Evolutionary conservation across 441 rosid species (phyloP), one percentile per base, ranked within the genome.

Genomic region (Biscutella auriculata): DNA sequence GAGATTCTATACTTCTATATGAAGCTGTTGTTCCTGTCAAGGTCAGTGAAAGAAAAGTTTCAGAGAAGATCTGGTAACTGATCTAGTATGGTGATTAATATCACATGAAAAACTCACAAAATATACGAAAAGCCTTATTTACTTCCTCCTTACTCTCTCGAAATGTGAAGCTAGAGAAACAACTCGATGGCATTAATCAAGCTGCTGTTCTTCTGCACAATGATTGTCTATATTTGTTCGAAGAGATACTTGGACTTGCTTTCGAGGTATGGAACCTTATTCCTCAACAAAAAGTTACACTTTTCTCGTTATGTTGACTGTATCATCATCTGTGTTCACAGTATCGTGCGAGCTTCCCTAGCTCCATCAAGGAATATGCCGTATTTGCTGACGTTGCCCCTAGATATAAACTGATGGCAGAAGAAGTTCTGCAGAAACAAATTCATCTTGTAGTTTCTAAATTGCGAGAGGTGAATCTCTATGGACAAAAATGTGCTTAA

Each of bases 351-450:
- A 83, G 83, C 81, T 87, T 94, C 72, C 95, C 96, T 43, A 66
- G 71, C 67, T 68, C 84, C 57, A 68, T 90, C 53, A 94, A 84
- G 71, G 99, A 90, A 64, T 80, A 76, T 77, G 84, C 87, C 42
- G 83, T 90, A 33, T 94, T 94, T 75, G 89, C 77, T 66, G 94
- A 94, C 62, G 44, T 87, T 74, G 97, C 95, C 71, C 97, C 99
- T 53, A 79, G 91, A 57, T 87, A 79, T 74, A 83, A 77, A 62
- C 55, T 81, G 59, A 85, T 80, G 85, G 94, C 94, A 28, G 92
- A 85, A 72, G 89, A 90, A 72, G 75, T 82, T 73, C 73, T 89
- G 60, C 84, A 87, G 61, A 79, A 79, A 72, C 96, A 94, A 77
- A 77, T 85, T 53, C 87, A 84, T 39, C 76, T 81, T 36, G 94